A percentile compares a stretch with the other conserved stretches of the same genome.
These are phyloP conservation scores for Auriscalpium orientale DNA, from an alignment of 768 basidiomycete species.

Conservation along the genomic window DNA sequence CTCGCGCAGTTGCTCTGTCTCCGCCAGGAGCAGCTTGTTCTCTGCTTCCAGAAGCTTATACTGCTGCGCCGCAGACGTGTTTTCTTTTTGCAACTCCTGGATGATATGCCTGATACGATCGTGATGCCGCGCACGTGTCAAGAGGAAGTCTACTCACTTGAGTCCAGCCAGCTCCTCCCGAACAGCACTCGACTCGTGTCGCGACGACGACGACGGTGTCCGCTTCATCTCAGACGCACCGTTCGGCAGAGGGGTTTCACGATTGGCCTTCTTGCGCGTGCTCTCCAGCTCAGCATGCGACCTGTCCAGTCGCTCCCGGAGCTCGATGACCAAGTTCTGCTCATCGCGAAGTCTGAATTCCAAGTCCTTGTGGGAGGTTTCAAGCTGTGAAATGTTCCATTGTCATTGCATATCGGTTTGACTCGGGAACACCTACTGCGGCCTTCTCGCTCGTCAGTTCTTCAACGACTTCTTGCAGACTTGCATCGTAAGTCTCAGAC, in stretches of 20 bases:
- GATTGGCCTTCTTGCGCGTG: constrained; percentile 50
- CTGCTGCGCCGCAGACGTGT: constrained; percentile 47
- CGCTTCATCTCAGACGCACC: constrained; percentile 28
- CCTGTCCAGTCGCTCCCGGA: constrained; percentile 28
- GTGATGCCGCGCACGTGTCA: background rate
- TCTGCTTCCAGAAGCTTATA: constrained; percentile 71
- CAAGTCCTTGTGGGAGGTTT: constrained; percentile 1
- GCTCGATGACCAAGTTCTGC: constrained; percentile 14
- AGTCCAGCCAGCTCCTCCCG: constrained; percentile 74
- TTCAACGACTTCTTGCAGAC: constrained; percentile 7
- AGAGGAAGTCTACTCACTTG: constrained; percentile 43
- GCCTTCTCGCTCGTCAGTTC: constrained; percentile 5
- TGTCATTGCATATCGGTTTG: background rate
- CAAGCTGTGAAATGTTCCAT: constrained; percentile 5
- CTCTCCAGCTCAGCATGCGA: constrained; percentile 46
- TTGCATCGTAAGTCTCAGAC: background rate
- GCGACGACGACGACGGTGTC: constrained; percentile 20
- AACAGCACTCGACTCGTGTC: constrained; percentile 40
- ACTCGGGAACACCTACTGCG: constrained; percentile 1
- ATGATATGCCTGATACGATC: constrained; percentile 61
- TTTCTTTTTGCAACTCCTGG: constrained; percentile 83
- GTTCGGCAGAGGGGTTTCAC: constrained; percentile 40
- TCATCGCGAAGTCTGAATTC: constrained; percentile 5
- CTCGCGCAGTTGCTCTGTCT: constrained; percentile 68
- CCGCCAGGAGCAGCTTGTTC: constrained; percentile 59